These are phyloP conservation scores for Angomonas ambiguus DNA, from an alignment of 208 protist species.

Conservation along the genomic window DNA sequence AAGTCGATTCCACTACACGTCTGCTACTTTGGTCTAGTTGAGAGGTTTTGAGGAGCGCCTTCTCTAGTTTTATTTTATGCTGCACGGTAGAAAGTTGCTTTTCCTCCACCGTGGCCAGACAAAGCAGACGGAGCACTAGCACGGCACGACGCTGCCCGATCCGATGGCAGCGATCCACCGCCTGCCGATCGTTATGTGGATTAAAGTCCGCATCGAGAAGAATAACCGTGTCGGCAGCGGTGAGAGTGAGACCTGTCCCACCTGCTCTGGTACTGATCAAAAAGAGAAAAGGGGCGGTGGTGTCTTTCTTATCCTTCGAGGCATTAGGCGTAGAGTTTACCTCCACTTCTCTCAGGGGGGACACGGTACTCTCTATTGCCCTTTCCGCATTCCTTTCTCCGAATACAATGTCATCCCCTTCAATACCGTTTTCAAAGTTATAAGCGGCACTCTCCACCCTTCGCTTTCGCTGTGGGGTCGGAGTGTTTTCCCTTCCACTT, in stretches of 20 bases:
- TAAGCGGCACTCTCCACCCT: background rate
- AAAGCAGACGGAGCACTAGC: slow-evolving; percentile 90
- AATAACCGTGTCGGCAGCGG: slow-evolving; percentile 94
- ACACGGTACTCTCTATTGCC: background rate
- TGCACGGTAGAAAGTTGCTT: slow-evolving; percentile 54
- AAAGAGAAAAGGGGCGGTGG: slow-evolving; percentile 80
- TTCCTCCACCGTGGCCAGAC: slow-evolving; percentile 88
- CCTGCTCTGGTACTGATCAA: slow-evolving; percentile 92
- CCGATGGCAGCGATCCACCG: slow-evolving; percentile 86
- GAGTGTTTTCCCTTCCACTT: background rate
- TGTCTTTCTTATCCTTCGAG: background rate
- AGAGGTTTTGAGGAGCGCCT: slow-evolving; percentile 7
- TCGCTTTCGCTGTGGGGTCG: background rate
- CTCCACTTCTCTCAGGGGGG: background rate
- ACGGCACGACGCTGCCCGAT: slow-evolving; percentile 94
- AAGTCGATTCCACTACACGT: background rate
- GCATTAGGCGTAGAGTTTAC: background rate
- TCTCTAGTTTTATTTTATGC: slow-evolving; percentile 20
- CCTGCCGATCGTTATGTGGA: slow-evolving; percentile 93
- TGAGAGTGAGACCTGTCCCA: slow-evolving; percentile 95
- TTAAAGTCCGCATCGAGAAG: slow-evolving; percentile 95
- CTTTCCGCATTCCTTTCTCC: background rate
- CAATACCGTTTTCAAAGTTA: slow-evolving; percentile 15
- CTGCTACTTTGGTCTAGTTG: background rate
- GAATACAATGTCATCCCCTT: slow-evolving; percentile 16